Evolutionary conservation across 2,329 filamentous ascomycete species (phyloP).

Genomic region (Exophiala spinifera): DNA sequence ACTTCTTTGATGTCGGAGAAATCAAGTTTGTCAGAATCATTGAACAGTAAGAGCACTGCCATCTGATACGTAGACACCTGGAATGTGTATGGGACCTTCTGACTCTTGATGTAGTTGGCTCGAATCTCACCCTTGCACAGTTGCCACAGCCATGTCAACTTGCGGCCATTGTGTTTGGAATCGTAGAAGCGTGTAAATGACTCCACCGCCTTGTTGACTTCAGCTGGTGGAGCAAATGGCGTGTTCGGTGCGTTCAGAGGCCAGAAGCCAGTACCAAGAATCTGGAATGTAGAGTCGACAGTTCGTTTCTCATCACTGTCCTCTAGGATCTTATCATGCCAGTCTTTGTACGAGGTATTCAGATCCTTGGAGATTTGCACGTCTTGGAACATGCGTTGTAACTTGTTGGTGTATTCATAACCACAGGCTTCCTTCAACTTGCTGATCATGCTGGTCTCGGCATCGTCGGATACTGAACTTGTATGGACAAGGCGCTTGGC

Average conservation of each 20-base stretch:
- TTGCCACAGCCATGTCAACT: slow-evolving; percentile 97
- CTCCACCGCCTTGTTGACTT: slow-evolving; percentile 83
- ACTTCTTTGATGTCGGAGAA: slow-evolving; percentile 85
- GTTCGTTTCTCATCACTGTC: slow-evolving; percentile 64
- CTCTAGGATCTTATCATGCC: slow-evolving; percentile 63
- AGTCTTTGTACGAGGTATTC: slow-evolving; percentile 82
- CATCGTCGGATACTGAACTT: slow-evolving; percentile 93
- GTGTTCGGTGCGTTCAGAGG: slow-evolving; percentile 83
- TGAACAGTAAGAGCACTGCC: slow-evolving; percentile 92
- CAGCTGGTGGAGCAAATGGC: slow-evolving; percentile 79
- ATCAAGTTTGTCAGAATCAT: slow-evolving; percentile 77
- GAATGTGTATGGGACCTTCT: slow-evolving; percentile 92
- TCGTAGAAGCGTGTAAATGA: slow-evolving; percentile 89
- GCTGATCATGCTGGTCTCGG: slow-evolving; percentile 98
- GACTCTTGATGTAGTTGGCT: slow-evolving; percentile 83
- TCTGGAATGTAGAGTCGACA: slow-evolving; percentile 84
- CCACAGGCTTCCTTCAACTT: slow-evolving; percentile 98
- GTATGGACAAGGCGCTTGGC: slow-evolving; percentile 92
- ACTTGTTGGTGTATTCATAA: slow-evolving; percentile 98
- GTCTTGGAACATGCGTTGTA: slow-evolving; percentile 99
- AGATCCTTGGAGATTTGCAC: slow-evolving; percentile 99
- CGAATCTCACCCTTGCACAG: slow-evolving; percentile 96
- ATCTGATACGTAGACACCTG: slow-evolving; percentile 98
- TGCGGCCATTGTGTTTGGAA: slow-evolving; percentile 93
- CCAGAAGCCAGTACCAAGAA: slow-evolving; percentile 97